phyloP scores from a whole-genome alignment of 202 grass and related monocot genomes.

The Carex arenaria region DNA sequence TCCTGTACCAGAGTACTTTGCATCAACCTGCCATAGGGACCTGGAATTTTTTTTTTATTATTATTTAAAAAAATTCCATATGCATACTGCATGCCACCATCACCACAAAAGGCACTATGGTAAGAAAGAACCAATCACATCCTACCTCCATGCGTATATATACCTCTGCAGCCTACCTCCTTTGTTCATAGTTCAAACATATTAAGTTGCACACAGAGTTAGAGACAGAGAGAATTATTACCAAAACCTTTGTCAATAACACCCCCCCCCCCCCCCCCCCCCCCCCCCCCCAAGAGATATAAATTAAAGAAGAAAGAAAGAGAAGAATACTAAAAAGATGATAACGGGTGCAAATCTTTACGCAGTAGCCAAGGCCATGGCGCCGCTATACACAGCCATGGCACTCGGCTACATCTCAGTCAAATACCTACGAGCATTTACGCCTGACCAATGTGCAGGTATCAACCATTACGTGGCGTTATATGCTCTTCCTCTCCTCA shows the following conservation, averaged over 20 bases:
- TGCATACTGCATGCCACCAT: background rate
- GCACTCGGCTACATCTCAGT: conserved; percentile 61
- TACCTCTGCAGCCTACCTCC: background rate
- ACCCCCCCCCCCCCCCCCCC: too few species aligned
- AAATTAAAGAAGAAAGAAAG: background rate
- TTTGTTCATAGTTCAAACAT: background rate
- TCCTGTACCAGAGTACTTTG: background rate
- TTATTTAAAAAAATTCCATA: background rate
- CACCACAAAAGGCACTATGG: background rate
- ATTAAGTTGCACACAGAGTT: background rate
- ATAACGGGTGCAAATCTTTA: conserved; percentile 52
- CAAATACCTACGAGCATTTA: conserved; percentile 50
- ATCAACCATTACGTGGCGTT: conserved; percentile 94
- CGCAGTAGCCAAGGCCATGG: conserved; percentile 71
- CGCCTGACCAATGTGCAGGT: conserved; percentile 58
- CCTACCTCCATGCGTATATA: conserved; percentile 6
- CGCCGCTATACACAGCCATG: conserved; percentile 75
- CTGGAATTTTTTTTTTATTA: too few species aligned
- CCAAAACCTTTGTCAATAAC: too few species aligned
- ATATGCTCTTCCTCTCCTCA: conserved; percentile 62
- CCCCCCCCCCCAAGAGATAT: background rate
- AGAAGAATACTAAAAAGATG: conserved; percentile 24
- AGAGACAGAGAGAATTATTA: background rate
- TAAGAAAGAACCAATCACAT: background rate
- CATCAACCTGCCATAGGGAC: background rate